Conservation (phyloP, 2,329 filamentous ascomycete species). For the Microcera coccophila region DNA sequence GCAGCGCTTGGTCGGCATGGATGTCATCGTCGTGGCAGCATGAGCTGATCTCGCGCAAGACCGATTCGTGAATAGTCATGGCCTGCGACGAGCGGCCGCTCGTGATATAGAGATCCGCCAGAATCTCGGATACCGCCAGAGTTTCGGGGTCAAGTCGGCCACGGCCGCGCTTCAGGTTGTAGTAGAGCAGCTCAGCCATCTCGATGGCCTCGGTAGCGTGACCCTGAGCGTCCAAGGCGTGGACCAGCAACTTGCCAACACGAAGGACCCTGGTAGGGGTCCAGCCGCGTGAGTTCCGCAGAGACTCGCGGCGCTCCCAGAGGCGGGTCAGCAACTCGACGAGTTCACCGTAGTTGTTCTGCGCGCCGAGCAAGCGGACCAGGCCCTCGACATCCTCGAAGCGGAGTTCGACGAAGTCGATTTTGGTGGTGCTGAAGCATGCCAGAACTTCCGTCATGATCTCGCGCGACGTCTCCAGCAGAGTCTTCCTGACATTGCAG, state of each 20-base stretch:
- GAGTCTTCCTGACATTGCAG: slow-evolving; percentile 9
- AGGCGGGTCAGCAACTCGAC: slow-evolving; percentile 30
- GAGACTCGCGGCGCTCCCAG: slow-evolving; percentile 20
- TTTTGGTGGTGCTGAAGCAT: slow-evolving; percentile 38
- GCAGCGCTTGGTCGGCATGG: slow-evolving; percentile 6
- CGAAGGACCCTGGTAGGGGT: slow-evolving; percentile 19
- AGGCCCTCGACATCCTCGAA: slow-evolving; percentile 44
- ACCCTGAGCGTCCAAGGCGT: slow-evolving; percentile 16
- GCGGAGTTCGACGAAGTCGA: slow-evolving; percentile 42
- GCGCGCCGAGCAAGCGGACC: slow-evolving; percentile 44
- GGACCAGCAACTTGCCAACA: slow-evolving; percentile 23
- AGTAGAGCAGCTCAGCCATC: slow-evolving; percentile 23
- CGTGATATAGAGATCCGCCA: slow-evolving; percentile 19
- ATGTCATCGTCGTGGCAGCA: slow-evolving; percentile 6
- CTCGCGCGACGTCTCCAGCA: slow-evolving; percentile 21
- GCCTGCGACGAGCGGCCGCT: slow-evolving; percentile 11
- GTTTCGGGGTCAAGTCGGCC: slow-evolving; percentile 25
- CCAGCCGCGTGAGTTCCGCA: slow-evolving; percentile 20
- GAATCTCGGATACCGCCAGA: slow-evolving; percentile 21
- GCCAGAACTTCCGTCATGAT: slow-evolving; percentile 35
- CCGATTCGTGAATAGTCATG: slow-evolving; percentile 21
- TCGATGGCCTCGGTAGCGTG: slow-evolving; percentile 17
- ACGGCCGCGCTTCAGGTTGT: slow-evolving; percentile 25
- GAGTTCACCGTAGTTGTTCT: slow-evolving; percentile 44
- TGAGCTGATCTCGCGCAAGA: slow-evolving; percentile 21